Evolutionary conservation across 441 rosid species (phyloP), one percentile per base, ranked within the genome.

Genomic region (Geranium incanum): DNA sequence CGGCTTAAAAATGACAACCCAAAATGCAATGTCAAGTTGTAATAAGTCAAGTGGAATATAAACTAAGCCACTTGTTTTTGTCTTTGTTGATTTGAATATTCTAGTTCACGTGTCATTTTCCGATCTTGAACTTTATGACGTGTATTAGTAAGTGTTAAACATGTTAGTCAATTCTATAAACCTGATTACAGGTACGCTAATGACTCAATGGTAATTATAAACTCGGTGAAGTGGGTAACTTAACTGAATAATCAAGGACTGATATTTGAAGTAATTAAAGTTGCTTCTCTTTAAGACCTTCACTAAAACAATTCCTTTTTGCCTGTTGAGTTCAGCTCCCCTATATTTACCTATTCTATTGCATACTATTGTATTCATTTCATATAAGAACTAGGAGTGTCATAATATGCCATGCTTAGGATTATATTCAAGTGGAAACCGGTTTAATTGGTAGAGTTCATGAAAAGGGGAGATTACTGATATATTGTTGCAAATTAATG

Each of bases 41-140:
- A 15, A 16, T 55, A 55, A 55, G 62, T 16, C 62, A 55, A 55
- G 16, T 15, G 62, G 23, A 55, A n/a, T 55, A 11, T 55, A 55
- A 55, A n/a, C 62, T 55, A 55, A 55, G 62, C 62, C 4, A 52
- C 60, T 48, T 48, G 55, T 48, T 48, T 48, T 48, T 48, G 55
- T 48, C 55, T 48, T 13, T 48, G 3, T 11, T 48, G 55, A 48
- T 48, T 55, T 55, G 62, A 55, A 55, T 55, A 55, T n/a, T 55
- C 19, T 55, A 1, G 62, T 55, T 55, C 21, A 55, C 16, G 62
- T 16, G 62, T 55, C 62, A 4, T 16, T 15, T n/a, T 55, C 21
- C n/a, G n/a, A 4, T 15, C 21, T 15, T 3, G n/a, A 55, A 13
- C 62, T n/a, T 55, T 55, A 55, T 55, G 62, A 55, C 62, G 62